Base-by-base conservation (phyloP, 345 rosid species). In the Boechera stricta region DNA sequence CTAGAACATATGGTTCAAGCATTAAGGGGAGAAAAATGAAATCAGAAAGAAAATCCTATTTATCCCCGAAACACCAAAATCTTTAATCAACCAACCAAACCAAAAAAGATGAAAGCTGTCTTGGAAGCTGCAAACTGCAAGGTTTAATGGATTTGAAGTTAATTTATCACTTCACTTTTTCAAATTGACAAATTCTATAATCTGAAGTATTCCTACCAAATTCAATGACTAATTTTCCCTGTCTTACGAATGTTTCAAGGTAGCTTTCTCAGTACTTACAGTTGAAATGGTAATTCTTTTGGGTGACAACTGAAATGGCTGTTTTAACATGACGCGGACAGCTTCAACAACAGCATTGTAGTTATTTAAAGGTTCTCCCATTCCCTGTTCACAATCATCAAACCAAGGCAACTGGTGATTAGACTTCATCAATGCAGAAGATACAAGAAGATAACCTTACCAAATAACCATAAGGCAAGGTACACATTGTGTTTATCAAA, bases 291-390 rank as follows among this genome's bases (percentile, higher is more conserved):
- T 95, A 47, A 95, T 90, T 82, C 86, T 89, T 85, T 85, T 92
- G 38, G 84, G 87, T 38, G 99, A 95, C 66, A 95, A 71, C 80
- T 87, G 92, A 83, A 95, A 95, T 5, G 99, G 91, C 64, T 88
- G 80, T 58, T 88, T 87, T 56, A 82, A 80, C 96, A 95, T 92
- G 69, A 71, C 85, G 31, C 83, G 90, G 7, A 95, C 79, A 77
- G 96, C 93, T 85, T 95, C 98, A 33, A 92, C 99, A 71, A 92
- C 79, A 7, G 89, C 87, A 74, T 82, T 60, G 79, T 95, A 95
- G 79, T 95, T 95, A 83, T 95, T 95, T 75, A 95, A 82, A 9
- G 99, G 99, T 54, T 95, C 99, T 49, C 99, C 99, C 99, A 95
- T 95, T 67, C 99, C 99, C 99, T 95, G 75, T 65, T 57, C 60